phyloP scores from a whole-genome alignment of 75 land plant genomes.

The Pseudotsuga menziesii region DNA sequence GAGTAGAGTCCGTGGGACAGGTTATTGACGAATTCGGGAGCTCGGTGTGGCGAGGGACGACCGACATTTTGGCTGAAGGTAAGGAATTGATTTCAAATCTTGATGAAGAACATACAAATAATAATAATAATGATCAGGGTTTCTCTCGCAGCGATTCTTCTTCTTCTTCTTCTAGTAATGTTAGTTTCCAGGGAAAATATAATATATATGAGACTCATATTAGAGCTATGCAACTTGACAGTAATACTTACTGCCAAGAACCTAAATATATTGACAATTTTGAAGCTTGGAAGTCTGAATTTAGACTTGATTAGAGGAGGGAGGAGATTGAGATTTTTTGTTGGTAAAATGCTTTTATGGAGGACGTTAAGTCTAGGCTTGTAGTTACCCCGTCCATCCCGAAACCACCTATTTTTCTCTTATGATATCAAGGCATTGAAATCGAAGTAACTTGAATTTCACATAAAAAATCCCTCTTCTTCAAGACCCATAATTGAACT shows the following conservation, averaged over 20 bases:
- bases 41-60: slow-evolving; percentile 72
- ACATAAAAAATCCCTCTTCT: too few species aligned
- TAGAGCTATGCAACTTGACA: slow-evolving; percentile 58
- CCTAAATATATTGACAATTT: slow-evolving; percentile 75
- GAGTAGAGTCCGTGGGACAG: slow-evolving; percentile 67
- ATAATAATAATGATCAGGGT: not conserved
- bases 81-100: slow-evolving; percentile 21
- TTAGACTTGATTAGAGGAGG: slow-evolving; percentile 49
- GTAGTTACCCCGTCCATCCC: too few species aligned
- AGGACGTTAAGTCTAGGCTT: too few species aligned
- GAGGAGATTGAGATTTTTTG: too few species aligned
- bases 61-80: slow-evolving; percentile 68
- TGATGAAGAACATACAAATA: not conserved
- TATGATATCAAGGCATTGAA: too few species aligned
- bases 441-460: too few species aligned
- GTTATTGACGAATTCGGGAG: slow-evolving; percentile 71
- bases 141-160: not conserved
- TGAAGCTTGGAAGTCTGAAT: slow-evolving; percentile 51
- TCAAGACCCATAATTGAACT: too few species aligned
- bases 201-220: slow-evolving; percentile 74
- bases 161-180: slow-evolving; percentile 6
- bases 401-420: too few species aligned
- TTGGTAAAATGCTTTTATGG: too few species aligned
- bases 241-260: slow-evolving; percentile 55
- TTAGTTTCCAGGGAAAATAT: slow-evolving; percentile 18